Conservation (phyloP, 768 basidiomycete species). For the Suillus fuscotomentosus region DNA sequence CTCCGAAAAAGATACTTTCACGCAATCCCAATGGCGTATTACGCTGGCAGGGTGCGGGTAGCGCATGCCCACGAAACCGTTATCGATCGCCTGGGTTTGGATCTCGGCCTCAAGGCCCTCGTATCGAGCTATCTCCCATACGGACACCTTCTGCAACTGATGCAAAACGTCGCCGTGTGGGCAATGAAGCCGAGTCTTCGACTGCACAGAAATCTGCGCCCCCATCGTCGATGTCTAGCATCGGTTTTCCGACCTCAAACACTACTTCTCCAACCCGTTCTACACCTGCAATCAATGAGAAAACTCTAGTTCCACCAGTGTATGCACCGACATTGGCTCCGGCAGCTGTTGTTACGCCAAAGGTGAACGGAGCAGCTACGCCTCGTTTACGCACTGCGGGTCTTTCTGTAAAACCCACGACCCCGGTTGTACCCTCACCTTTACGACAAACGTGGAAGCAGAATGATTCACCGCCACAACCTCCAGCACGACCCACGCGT, state of each 20-base stretch:
- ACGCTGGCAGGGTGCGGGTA: conserved; percentile 75
- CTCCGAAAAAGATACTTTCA: conserved; percentile 53
- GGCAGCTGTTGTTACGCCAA: conserved; percentile 23
- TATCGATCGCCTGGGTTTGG: conserved; percentile 75
- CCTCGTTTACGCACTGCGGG: conserved; percentile 42
- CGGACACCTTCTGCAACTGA: conserved; percentile 42
- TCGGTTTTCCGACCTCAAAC: conserved; percentile 20
- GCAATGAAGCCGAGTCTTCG: conserved; percentile 39
- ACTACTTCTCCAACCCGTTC: conserved; percentile 34
- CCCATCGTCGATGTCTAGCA: conserved; percentile 23
- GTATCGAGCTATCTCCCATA: conserved; percentile 39
- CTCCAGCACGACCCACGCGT: conserved; percentile 47
- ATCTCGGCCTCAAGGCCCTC: conserved; percentile 45
- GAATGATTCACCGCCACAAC: conserved; percentile 37
- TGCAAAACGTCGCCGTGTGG: conserved; percentile 62
- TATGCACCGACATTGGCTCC: conserved; percentile 21
- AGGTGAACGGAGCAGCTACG: conserved; percentile 20
- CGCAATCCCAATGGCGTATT: conserved; percentile 77
- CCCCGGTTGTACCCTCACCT: conserved; percentile 70
- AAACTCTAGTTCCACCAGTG: conserved; percentile 13
- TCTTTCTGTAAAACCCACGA: conserved; percentile 46
- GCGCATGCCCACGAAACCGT: conserved; percentile 65
- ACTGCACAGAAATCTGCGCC: conserved; percentile 31
- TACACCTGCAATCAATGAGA: conserved; percentile 27
- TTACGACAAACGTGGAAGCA: conserved; percentile 71